Evolutionary conservation across 495 filamentous ascomycete species (phyloP).

Genomic region (Bryoglossum gracile): DNA sequence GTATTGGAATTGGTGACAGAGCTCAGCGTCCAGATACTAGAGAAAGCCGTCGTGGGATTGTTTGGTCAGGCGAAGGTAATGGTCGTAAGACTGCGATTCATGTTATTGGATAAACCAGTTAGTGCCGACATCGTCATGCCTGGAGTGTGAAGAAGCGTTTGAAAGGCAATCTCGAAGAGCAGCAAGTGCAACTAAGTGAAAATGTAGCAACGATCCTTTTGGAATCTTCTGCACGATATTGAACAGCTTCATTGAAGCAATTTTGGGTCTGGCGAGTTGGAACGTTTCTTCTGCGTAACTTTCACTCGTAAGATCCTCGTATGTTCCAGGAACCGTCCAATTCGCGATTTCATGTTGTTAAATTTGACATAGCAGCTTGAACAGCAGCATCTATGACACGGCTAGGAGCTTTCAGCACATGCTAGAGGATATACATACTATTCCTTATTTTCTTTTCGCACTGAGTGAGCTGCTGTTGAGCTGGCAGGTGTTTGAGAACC

Average conservation of each 20-base stretch:
- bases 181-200: neutral
- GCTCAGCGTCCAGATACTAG: neutral
- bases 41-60: neutral
- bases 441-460: slow-evolving; percentile 2
- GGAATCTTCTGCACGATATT: slow-evolving; percentile 1
- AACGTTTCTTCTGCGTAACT: neutral
- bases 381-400: too few species aligned
- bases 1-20: neutral
- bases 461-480: neutral
- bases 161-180: neutral
- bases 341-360: neutral
- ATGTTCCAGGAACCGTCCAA: neutral
- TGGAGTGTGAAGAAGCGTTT: neutral
- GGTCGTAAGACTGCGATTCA: neutral
- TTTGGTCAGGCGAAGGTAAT: neutral
- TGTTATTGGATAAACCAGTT: neutral
- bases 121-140: neutral
- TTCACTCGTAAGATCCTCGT: neutral
- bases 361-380: too few species aligned
- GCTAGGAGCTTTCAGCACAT: too few species aligned
- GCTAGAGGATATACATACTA: too few species aligned
- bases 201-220: neutral
- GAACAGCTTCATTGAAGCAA: neutral
- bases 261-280: neutral
- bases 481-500: neutral